These are phyloP conservation scores for Penicillium egyptiacum DNA, from an alignment of 495 filamentous ascomycete species.

Conservation along the genomic window DNA sequence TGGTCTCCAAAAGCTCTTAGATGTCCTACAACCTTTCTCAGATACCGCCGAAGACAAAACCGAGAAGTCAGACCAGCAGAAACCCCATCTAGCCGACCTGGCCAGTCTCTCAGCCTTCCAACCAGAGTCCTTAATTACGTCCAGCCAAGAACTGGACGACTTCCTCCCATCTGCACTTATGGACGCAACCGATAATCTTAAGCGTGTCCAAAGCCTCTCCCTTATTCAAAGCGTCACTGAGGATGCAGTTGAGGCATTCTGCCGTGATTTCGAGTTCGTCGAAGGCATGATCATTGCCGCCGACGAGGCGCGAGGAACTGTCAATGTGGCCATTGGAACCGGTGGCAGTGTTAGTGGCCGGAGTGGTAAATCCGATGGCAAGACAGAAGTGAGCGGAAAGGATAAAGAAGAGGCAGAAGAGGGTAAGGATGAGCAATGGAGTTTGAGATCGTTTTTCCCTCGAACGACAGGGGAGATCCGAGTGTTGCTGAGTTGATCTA, in stretches of 20 bases:
- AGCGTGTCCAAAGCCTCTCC: slow-evolving; percentile 63
- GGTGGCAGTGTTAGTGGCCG: slow-evolving; percentile 32
- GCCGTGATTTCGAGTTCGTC: slow-evolving; percentile 85
- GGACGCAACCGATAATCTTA: slow-evolving; percentile 82
- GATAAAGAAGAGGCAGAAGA: slow-evolving; percentile 37
- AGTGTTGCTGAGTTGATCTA: slow-evolving; percentile 62
- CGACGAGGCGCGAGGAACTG: slow-evolving; percentile 51
- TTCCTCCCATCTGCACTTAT: slow-evolving; percentile 91
- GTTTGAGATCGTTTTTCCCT: slow-evolving; percentile 70
- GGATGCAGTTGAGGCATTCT: slow-evolving; percentile 82
- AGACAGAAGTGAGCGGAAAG: slow-evolving; percentile 22
- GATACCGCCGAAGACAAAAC: slow-evolving; percentile 11
- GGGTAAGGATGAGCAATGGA: slow-evolving; percentile 40
- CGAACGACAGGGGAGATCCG: slow-evolving; percentile 83
- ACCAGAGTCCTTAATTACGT: slow-evolving; percentile 57
- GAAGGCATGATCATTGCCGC: slow-evolving; percentile 66
- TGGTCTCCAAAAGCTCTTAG: slow-evolving; percentile 68
- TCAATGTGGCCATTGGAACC: slow-evolving; percentile 30
- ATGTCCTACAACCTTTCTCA: slow-evolving; percentile 55
- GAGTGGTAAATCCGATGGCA: slow-evolving; percentile 26
- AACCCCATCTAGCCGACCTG: slow-evolving; percentile 50
- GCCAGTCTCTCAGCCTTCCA: slow-evolving; percentile 59
- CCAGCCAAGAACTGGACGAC: slow-evolving; percentile 79
- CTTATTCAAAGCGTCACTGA: slow-evolving; percentile 75
- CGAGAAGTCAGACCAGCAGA: slow-evolving; percentile 38